phyloP scores from a whole-genome alignment of 305 asterid genomes.

The Fraxinus xanthoxyloides region DNA sequence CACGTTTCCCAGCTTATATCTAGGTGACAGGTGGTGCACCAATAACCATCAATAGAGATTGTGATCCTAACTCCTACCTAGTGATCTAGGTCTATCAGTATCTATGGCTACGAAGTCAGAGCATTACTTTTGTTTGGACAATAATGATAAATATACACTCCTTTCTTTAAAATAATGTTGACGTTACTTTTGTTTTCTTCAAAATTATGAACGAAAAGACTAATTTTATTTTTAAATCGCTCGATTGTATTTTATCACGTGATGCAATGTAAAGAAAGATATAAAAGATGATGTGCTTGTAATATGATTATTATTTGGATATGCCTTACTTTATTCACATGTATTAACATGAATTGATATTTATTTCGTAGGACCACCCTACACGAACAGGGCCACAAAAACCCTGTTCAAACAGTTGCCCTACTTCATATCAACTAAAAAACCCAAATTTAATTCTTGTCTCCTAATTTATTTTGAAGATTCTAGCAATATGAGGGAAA shows the following conservation, averaged over 20 bases:
- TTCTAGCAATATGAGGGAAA: not conserved
- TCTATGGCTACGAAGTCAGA: not conserved
- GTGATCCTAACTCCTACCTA: not conserved
- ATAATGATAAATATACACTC: not conserved
- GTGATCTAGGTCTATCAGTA: not conserved
- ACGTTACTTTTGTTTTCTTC: not conserved
- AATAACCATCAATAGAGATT: not conserved
- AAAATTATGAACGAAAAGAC: not conserved
- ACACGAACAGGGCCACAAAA: not conserved
- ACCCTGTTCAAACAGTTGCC: not conserved
- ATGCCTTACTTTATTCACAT: not conserved
- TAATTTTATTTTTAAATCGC: no score
- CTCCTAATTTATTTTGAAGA: not conserved
- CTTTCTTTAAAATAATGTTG: no score
- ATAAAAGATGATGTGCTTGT: no score
- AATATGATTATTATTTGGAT: not conserved
- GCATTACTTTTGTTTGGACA: not conserved
- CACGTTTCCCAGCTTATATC: not conserved
- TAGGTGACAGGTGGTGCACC: slow-evolving; percentile 1
- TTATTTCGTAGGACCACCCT: not conserved
- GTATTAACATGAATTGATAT: not conserved
- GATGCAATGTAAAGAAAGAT: no score
- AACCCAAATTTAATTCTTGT: not conserved
- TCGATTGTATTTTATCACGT: no score
- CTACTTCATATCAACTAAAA: not conserved